These are phyloP conservation scores for Aspergillus haitiensis DNA, from an alignment of 495 filamentous ascomycete genomes.

Conservation along the genomic window DNA sequence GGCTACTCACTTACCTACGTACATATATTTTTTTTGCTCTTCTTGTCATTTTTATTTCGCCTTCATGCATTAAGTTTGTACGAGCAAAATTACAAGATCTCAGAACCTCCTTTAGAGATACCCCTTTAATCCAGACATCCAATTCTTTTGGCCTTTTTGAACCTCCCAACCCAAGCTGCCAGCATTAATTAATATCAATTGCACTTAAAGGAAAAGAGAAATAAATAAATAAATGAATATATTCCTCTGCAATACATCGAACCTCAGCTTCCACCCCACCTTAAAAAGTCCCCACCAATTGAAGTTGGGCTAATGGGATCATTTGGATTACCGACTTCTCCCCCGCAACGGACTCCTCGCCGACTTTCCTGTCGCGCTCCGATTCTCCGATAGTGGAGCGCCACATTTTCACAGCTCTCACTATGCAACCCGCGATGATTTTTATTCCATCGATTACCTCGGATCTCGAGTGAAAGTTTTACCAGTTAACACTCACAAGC, in stretches of 20 bases:
- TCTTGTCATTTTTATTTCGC: neutral
- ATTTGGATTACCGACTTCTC: constrained; percentile 1
- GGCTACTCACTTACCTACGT: neutral
- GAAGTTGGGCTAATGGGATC: neutral
- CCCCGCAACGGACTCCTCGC: constrained; percentile 31
- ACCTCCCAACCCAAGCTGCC: no score
- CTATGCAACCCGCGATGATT: neutral
- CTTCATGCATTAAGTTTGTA: neutral
- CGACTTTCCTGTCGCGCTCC: constrained; percentile 33
- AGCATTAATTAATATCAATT: no score
- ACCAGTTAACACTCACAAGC: neutral
- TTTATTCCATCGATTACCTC: neutral
- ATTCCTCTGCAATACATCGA: neutral
- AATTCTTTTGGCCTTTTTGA: neutral
- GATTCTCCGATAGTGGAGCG: constrained; percentile 16
- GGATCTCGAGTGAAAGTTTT: neutral
- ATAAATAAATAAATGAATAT: no score
- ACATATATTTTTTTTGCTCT: neutral
- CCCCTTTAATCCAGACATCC: neutral
- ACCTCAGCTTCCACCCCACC: neutral
- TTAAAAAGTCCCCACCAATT: neutral
- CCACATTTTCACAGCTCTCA: constrained; percentile 11
- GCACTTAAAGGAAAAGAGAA: no score
- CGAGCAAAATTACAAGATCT: neutral
- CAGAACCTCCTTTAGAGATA: constrained; percentile 4